Evolutionary conservation across 2,329 filamentous ascomycete species (phyloP), one percentile per base, ranked within the genome.

Genomic region (Xylaria hypoxylon): DNA sequence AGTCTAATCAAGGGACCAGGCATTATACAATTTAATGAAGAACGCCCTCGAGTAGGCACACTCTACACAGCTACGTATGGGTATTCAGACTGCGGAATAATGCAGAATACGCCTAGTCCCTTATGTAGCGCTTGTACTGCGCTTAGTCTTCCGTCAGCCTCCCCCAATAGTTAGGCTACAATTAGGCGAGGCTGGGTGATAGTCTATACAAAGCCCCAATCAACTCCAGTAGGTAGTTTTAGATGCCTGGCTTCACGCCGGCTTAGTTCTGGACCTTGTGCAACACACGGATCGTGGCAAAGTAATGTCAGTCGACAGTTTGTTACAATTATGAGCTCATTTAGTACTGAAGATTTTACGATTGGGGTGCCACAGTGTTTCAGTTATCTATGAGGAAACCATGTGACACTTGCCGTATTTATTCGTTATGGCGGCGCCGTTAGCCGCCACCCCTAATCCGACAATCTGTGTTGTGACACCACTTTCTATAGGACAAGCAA

Each of bases 41-140:
- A 4, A 26, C 42, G n/a, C 7, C 35, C 1, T 5, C 13, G 2
- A 10, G 15, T 22, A 40, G 17, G 15, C 22, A 42, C 2, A 42
- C 10, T 40, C 13, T 28, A 42, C 15, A 28, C 0, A 40, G 19
- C 6, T 55, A 26, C 7, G n/a, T 47, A 24, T 42, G 22, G 19
- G 10, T 8, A 28, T 22, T 13, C 22, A 28, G 26, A 10, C 22
- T 35, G n/a, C 24, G 35, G 33, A 33, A 42, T 13, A 40, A n/a
- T 24, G 19, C n/a, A 31, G 33, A 55, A 48, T 19, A 42, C 15
- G n/a, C 10, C 33, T n/a, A 40, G 2, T n/a, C 24, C 33, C 26
- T 17, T 48, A 44, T 44, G 51, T 55, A 42, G 33, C 51, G 40
- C 35, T 42, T 55, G 33, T 55, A 40, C 51, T 22, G 50, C 42